These are phyloP conservation scores for Brassica balearica DNA, from an alignment of 441 rosid genomes.

Conservation along the genomic window DNA sequence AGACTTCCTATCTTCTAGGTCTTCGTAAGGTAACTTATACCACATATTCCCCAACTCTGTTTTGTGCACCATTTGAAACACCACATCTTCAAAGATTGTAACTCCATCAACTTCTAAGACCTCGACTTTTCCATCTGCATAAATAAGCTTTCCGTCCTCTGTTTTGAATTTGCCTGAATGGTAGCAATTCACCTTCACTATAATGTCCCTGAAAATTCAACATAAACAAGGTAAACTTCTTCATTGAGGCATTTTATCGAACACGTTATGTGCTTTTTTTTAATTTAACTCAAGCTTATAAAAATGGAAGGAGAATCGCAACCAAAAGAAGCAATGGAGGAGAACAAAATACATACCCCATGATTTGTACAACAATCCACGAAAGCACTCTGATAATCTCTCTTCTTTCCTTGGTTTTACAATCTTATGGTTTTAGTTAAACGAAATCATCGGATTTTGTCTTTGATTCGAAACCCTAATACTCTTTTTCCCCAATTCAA, in stretches of 20 bases:
- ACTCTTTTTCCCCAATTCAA: no score
- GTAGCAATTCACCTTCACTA: neutral
- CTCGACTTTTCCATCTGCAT: neutral
- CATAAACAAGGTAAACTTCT: neutral
- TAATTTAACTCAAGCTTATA: neutral
- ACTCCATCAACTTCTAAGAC: neutral
- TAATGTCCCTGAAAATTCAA: neutral
- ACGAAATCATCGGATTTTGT: neutral
- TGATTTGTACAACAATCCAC: no score
- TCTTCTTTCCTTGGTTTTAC: neutral
- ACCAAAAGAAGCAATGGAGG: neutral
- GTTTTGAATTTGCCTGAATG: neutral
- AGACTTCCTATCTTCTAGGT: neutral
- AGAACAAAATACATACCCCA: neutral
- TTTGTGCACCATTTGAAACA: neutral
- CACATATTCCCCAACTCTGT: neutral
- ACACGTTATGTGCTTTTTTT: neutral
- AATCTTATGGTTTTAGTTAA: neutral
- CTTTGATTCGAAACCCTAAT: no score
- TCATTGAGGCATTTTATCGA: neutral
- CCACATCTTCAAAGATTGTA: neutral
- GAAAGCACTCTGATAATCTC: neutral
- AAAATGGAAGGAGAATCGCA: neutral
- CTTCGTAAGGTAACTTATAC: neutral
- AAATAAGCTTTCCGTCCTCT: neutral